phyloP scores from a whole-genome alignment of 371 early-diverging fungal genomes.

The Capniomyces stellatus region DNA sequence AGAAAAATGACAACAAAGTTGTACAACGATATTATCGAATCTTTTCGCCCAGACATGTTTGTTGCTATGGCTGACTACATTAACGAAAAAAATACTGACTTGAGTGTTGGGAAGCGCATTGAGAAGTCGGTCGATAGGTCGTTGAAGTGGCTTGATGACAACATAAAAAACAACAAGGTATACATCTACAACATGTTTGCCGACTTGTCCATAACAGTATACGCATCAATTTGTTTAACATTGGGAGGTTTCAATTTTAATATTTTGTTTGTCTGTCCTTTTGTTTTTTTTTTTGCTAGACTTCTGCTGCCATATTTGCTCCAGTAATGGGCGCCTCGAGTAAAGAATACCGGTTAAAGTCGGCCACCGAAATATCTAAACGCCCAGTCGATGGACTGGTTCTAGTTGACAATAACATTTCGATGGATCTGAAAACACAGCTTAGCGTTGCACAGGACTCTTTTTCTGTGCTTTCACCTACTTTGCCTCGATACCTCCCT shows the following conservation, averaged over 20 bases:
- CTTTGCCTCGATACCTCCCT: slow-evolving; percentile 27
- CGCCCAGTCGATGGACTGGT: slow-evolving; percentile 30
- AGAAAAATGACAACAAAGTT: slow-evolving; percentile 23
- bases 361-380: slow-evolving; percentile 33
- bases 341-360: slow-evolving; percentile 24
- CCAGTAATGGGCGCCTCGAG: slow-evolving; percentile 19
- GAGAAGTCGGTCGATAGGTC: slow-evolving; percentile 45
- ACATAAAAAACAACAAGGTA: slow-evolving; percentile 5
- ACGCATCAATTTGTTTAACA: too few relatives aligned
- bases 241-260: too few relatives aligned
- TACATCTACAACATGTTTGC: background rate
- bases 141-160: slow-evolving; percentile 40
- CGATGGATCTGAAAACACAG: slow-evolving; percentile 15
- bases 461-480: slow-evolving; percentile 15
- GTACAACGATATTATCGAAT: slow-evolving; percentile 10
- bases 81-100: slow-evolving; percentile 10
- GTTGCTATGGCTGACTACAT: slow-evolving; percentile 23
- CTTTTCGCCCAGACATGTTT: slow-evolving; percentile 15
- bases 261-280: too few relatives aligned
- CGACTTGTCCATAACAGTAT: background rate
- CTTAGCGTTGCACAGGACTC: slow-evolving; percentile 23
- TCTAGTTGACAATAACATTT: slow-evolving; percentile 18
- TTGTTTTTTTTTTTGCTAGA: too few relatives aligned
- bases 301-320: slow-evolving; percentile 14
- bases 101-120: slow-evolving; percentile 30